Percentiles rank a stretch among this genome's conserved stretches.
These are phyloP conservation scores for Bryoglossum gracile DNA, from an alignment of 495 filamentous ascomycete genomes.

Conservation along the genomic window DNA sequence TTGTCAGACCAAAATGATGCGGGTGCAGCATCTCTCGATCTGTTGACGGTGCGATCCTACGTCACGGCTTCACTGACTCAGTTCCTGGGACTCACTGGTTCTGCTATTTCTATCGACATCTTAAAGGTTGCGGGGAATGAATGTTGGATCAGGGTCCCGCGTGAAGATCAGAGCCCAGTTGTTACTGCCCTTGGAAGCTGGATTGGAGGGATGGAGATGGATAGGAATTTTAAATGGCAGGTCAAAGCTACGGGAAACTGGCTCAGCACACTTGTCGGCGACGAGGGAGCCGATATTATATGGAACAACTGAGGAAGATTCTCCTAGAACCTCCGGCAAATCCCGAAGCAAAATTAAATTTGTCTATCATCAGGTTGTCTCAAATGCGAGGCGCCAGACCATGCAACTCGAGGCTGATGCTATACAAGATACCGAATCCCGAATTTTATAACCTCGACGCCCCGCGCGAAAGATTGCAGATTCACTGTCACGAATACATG, in stretches of 20 bases:
- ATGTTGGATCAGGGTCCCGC: conserved; percentile 70
- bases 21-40: conserved; percentile 50
- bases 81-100: conserved; percentile 72
- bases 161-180: conserved; percentile 58
- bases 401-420: too few species aligned
- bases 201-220: conserved; percentile 35
- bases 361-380: too few species aligned
- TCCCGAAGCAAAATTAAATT: too few species aligned
- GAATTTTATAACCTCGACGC: too few species aligned
- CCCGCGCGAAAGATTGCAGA: too few species aligned
- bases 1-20: neutral
- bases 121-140: conserved; percentile 51
- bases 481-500: too few species aligned
- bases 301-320: conserved; percentile 7
- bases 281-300: conserved; percentile 2
- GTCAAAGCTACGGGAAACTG: conserved; percentile 50
- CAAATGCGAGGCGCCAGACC: too few species aligned
- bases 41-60: conserved; percentile 64
- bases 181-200: conserved; percentile 61
- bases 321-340: conserved; percentile 11
- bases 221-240: conserved; percentile 46
- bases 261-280: conserved; percentile 31
- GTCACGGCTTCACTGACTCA: conserved; percentile 67
- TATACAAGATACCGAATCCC: too few species aligned
- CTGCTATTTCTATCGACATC: conserved; percentile 74